These are phyloP conservation scores for Antitrichia curtipendula DNA, from an alignment of 225 moss, liverwort and hornwort genomes.

Conservation along the genomic window DNA sequence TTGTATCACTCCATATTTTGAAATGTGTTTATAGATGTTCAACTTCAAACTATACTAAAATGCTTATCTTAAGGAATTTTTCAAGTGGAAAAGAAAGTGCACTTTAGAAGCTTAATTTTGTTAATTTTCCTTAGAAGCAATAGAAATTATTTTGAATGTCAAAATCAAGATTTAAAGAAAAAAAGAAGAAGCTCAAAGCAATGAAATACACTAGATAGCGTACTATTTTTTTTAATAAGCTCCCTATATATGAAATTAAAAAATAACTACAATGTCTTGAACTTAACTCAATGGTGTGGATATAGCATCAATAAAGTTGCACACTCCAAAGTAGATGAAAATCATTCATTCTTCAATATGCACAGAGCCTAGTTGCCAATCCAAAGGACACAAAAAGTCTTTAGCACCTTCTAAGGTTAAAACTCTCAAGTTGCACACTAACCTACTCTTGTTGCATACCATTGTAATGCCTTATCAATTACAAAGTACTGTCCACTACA, in stretches of 20 bases:
- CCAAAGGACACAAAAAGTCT: fast-evolving
- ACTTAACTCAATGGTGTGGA: neutral
- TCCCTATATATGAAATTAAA: too few relatives aligned
- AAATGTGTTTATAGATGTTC: fast-evolving
- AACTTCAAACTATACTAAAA: neutral
- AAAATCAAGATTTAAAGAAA: neutral
- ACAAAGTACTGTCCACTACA: too few relatives aligned
- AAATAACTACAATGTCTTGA: neutral
- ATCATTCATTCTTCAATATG: neutral
- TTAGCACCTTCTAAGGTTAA: too few relatives aligned
- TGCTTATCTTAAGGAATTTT: neutral
- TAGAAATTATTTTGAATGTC: neutral
- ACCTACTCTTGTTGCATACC: fast-evolving
- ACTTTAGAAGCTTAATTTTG: neutral
- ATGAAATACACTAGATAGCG: neutral
- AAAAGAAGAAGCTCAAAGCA: neutral
- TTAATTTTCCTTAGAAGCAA: too few relatives aligned
- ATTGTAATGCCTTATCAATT: neutral
- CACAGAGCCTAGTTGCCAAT: fast-evolving
- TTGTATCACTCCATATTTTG: fast-evolving
- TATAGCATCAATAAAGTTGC: too few relatives aligned
- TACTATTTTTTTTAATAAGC: too few relatives aligned
- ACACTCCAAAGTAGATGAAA: neutral
- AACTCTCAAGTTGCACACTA: neutral
- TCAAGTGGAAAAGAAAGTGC: neutral